Evolutionary conservation across 1,139 yeast genomes (phyloP).

Genomic region (Geotrichum bryndzae): DNA sequence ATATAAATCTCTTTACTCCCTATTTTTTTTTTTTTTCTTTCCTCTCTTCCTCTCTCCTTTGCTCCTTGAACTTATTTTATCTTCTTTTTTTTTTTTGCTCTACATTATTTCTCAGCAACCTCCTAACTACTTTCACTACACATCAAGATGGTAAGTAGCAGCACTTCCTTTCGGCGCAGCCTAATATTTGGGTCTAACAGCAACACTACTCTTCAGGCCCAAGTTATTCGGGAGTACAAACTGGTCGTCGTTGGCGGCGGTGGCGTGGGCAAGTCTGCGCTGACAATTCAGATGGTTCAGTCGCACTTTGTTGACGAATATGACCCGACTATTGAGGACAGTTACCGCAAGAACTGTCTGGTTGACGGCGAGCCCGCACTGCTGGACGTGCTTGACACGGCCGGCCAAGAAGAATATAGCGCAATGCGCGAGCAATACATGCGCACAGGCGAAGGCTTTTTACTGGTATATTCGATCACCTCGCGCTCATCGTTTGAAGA

Average conservation of each 20-base stretch:
- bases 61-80: background rate
- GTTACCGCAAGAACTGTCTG: slow-evolving; percentile 48
- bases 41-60: background rate
- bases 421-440: slow-evolving; percentile 84
- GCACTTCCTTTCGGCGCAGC: background rate
- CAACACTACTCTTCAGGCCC: background rate
- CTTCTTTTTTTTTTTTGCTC: no score
- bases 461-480: slow-evolving; percentile 67
- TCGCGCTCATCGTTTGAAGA: slow-evolving; percentile 77
- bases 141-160: background rate
- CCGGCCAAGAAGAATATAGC: slow-evolving; percentile 87
- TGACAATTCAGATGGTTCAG: slow-evolving; percentile 62
- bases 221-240: slow-evolving; percentile 46
- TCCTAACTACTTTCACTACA: background rate
- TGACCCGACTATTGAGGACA: slow-evolving; percentile 94
- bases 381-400: slow-evolving; percentile 80
- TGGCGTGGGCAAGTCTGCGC: slow-evolving; percentile 93
- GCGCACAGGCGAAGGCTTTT: slow-evolving; percentile 53
- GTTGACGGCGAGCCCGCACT: slow-evolving; percentile 81
- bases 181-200: background rate
- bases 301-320: slow-evolving; percentile 56
- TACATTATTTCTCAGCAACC: background rate
- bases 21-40: background rate
- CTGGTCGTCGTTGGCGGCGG: slow-evolving; percentile 95
- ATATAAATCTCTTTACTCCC: background rate